Conservation (phyloP, 176 grass and related monocot species). For the Hordeum marinum region DNA sequence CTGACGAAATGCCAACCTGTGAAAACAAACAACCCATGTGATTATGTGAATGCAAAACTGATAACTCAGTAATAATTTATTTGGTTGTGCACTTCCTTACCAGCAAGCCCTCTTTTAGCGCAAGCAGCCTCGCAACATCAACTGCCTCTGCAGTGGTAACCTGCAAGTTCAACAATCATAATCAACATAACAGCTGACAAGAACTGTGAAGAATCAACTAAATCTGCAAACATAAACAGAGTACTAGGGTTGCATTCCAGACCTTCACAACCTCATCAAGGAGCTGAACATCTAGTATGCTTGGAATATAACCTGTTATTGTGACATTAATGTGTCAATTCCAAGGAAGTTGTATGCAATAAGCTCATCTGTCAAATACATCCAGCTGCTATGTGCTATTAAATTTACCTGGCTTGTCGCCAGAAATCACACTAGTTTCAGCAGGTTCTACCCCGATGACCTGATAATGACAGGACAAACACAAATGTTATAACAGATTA, state of each 20-base stretch:
- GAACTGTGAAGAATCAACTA: background rate
- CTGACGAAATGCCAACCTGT: conserved; percentile 95
- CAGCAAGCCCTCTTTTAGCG: conserved; percentile 83
- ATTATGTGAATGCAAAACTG: background rate
- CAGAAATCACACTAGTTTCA: conserved; percentile 88
- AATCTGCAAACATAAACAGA: conserved; percentile 19
- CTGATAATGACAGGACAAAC: conserved; percentile 32
- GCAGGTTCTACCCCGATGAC: conserved; percentile 94
- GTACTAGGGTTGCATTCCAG: conserved; percentile 19
- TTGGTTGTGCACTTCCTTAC: conserved; percentile 33
- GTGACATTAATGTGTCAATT: conserved; percentile 17
- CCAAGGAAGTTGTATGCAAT: background rate
- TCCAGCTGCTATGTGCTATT: conserved; percentile 1
- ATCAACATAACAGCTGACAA: background rate
- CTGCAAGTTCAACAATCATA: conserved; percentile 43
- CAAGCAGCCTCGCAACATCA: conserved; percentile 67
- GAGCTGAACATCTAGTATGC: conserved; percentile 82
- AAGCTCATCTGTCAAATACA: background rate
- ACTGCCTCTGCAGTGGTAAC: conserved; percentile 80
- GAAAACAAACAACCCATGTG: conserved; percentile 24
- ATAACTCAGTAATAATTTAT: background rate
- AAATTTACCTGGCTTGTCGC: conserved; percentile 66
- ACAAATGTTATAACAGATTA: background rate
- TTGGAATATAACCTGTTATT: conserved; percentile 76
- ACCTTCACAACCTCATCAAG: conserved; percentile 99